Evolutionary conservation across 345 rosid species (phyloP), one percentile per base, ranked within the genome.

Genomic region (Eucalyptus cloeziana): DNA sequence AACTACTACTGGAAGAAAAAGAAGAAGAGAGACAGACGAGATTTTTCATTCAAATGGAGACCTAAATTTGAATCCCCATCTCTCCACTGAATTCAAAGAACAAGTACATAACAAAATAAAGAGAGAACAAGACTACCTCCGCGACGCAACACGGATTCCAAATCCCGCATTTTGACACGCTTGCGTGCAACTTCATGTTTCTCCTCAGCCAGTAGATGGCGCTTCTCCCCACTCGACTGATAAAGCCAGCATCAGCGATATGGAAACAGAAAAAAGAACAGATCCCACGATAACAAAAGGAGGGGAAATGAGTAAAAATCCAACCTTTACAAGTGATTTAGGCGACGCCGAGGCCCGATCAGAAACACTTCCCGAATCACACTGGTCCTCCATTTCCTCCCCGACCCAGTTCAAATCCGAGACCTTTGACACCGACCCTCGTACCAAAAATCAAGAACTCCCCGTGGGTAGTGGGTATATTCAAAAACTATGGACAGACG

Each of bases 221-320:
- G 90, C 89, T 93, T 92, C 88, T 92, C 92, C 6, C 91, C 92
- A 31, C 71, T 67, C 86, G 87, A 87, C 97, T 93, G 85, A 52
- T 50, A 76, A 69, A 79, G 40, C 25, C 86, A 90, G 86, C 71
- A 85, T 69, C 69, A 56, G 44, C 87, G 86, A 85, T 31, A 50
- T 47, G 33, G 8, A 51, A 86, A 47, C n/a, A 43, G 85, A 58
- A 81, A 52, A 52, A 30, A 17, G 45, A 37, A 27, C 54, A 24
- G 40, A 88, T 71, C 49, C 51, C 31, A 51, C 37, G 43, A 8
- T 62, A 7, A 40, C 7, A 10, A 6, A 21, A 10, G 27, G 27
- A 24, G 15, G 14, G 31, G 60, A 30, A 21, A 45, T 44, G 40
- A 43, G 12, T 30, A 88, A 92, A 92, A 89, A 85, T 49, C 69